phyloP scores from a whole-genome alignment of 2,329 filamentous ascomycete species.

The Pleomassaria siparia region DNA sequence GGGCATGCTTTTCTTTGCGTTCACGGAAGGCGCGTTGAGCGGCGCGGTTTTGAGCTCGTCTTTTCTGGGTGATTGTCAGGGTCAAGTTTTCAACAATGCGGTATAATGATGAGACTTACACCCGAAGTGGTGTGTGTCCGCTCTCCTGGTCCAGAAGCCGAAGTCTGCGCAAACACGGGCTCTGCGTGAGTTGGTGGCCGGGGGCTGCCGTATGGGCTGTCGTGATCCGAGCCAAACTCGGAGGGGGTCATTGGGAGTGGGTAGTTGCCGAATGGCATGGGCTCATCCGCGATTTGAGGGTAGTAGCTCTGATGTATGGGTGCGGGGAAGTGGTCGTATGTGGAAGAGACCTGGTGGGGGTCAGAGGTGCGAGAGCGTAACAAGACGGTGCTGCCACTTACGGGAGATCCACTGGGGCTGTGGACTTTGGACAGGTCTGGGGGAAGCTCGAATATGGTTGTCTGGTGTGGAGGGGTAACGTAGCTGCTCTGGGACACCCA shows the following conservation, averaged over 20 bases:
- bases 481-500: slow-evolving; percentile 41
- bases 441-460: slow-evolving; percentile 35
- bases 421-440: slow-evolving; percentile 40
- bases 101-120: slow-evolving; percentile 21
- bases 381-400: slow-evolving; percentile 12
- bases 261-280: slow-evolving; percentile 36
- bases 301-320: slow-evolving; percentile 36
- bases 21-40: slow-evolving; percentile 64
- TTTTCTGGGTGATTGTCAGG: slow-evolving; percentile 46
- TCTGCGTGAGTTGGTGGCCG: slow-evolving; percentile 29
- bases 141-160: slow-evolving; percentile 25
- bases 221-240: slow-evolving; percentile 44
- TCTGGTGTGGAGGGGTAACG: slow-evolving; percentile 31
- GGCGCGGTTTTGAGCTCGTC: slow-evolving; percentile 62
- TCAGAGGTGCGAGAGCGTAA: slow-evolving; percentile 7
- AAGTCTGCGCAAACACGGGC: slow-evolving; percentile 20
- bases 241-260: slow-evolving; percentile 43
- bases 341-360: slow-evolving; percentile 34
- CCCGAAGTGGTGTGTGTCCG: slow-evolving; percentile 43
- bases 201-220: slow-evolving; percentile 43
- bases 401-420: slow-evolving; percentile 43
- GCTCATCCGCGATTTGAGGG: slow-evolving; percentile 35
- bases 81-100: not conserved
- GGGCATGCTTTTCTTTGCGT: slow-evolving; percentile 66
- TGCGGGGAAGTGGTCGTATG: slow-evolving; percentile 39